Evolutionary conservation across 345 rosid genomes (phyloP).

Genomic region (Aegle marmelos): DNA sequence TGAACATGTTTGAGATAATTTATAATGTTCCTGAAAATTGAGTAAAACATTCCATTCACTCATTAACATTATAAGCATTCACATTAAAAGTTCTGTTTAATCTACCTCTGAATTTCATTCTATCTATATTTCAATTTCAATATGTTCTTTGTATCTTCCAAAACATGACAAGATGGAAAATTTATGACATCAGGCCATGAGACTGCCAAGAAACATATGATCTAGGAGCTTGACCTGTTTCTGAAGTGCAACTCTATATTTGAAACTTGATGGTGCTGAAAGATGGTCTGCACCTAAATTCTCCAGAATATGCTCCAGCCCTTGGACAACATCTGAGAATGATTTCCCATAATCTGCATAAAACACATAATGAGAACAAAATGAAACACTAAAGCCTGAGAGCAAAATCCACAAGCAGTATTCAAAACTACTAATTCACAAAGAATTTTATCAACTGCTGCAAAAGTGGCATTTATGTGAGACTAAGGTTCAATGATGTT

Average conservation of each 20-base stretch:
- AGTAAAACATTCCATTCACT: background rate
- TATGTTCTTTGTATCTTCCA: background rate
- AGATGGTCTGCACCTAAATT: constrained; percentile 61
- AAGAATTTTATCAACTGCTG: background rate
- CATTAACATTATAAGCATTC: background rate
- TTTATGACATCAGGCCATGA: background rate
- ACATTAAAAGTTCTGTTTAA: background rate
- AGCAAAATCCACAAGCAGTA: background rate
- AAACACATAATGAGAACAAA: constrained; percentile 13
- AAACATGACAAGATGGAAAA: background rate
- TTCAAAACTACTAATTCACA: background rate
- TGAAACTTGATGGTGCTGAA: constrained; percentile 64
- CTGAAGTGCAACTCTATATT: constrained; percentile 75
- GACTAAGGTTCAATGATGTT: background rate
- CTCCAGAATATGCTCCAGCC: constrained; percentile 69
- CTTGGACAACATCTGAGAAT: constrained; percentile 85
- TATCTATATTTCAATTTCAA: background rate
- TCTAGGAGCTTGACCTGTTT: constrained; percentile 57
- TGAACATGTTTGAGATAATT: background rate
- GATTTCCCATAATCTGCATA: constrained; percentile 77
- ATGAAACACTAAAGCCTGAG: background rate
- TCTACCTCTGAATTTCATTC: background rate
- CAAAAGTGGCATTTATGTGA: background rate
- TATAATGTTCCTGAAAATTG: background rate
- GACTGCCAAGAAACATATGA: background rate